Conservation (phyloP, 805 yeast genomes). For the Lachancea lanzarotensis region DNA sequence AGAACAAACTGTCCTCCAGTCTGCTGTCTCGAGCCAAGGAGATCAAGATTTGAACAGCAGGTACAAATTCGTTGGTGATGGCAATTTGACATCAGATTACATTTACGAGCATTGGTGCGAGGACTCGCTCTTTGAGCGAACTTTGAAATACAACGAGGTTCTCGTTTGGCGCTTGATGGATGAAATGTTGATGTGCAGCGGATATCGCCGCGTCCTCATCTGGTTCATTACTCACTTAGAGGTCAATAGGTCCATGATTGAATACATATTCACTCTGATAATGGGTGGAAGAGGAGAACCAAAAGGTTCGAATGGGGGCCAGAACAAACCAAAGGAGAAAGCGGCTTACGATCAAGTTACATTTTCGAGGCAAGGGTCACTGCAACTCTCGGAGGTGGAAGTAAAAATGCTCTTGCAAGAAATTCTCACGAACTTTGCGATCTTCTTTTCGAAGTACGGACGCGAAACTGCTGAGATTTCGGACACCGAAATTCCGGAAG, state of each 20-base stretch:
- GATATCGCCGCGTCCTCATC: constrained; percentile 54
- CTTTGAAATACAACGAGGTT: constrained; percentile 45
- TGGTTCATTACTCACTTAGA: constrained; percentile 64
- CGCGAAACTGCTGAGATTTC: constrained; percentile 8
- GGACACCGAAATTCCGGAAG: constrained; percentile 12
- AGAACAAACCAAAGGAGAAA: constrained; percentile 3
- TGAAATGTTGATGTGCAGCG: constrained; percentile 64
- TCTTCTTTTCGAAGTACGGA: constrained; percentile 36
- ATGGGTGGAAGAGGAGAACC: constrained; percentile 49
- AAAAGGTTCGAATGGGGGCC: constrained; percentile 6
- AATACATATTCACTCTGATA: constrained; percentile 56
- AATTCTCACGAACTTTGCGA: constrained; percentile 51
- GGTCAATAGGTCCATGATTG: constrained; percentile 48
- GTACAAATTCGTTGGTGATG: constrained; percentile 15
- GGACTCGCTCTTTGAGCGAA: constrained; percentile 43
- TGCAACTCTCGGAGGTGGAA: constrained; percentile 53
- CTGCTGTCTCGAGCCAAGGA: constrained; percentile 4
- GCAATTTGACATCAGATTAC: constrained; percentile 41
- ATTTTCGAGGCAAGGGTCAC: constrained; percentile 52
- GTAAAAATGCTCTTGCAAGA: constrained; percentile 63
- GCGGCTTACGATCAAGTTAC: constrained; percentile 12
- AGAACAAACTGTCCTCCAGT: constrained; percentile 28
- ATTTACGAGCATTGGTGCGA: constrained; percentile 43
- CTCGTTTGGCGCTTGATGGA: constrained; percentile 53
- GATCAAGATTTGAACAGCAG: constrained; percentile 2